Percentiles rank a stretch among this genome's conserved stretches.
Evolutionary conservation across 306 rosid genomes (phyloP).

Genomic region (Heteromeles arbutifolia): DNA sequence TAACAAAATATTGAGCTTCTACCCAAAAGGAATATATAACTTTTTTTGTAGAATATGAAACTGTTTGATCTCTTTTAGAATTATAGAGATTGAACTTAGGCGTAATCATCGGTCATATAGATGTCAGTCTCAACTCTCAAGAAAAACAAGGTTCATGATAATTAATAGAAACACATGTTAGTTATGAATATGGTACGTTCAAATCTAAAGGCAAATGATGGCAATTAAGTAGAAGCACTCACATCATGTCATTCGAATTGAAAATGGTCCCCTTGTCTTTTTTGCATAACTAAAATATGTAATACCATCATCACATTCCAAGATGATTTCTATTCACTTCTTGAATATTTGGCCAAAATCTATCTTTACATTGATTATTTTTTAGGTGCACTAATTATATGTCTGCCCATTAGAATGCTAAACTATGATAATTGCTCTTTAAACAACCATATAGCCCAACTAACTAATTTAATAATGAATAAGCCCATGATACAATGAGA

Average conservation of each 20-base stretch:
- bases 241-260: conserved; percentile 15
- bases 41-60: neutral
- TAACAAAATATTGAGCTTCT: neutral
- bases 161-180: conserved; percentile 10
- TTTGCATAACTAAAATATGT: conserved; percentile 16
- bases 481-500: conserved; percentile 15
- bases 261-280: conserved; percentile 32
- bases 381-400: conserved; percentile 23
- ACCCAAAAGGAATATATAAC: no score
- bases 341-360: conserved; percentile 7
- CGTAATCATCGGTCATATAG: conserved; percentile 15
- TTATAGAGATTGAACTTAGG: neutral
- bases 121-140: neutral
- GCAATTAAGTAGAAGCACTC: conserved; percentile 18
- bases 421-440: conserved; percentile 24
- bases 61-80: neutral
- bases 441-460: conserved; percentile 28
- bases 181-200: conserved; percentile 14
- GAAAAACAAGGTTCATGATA: neutral
- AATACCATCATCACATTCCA: neutral
- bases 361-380: conserved; percentile 28
- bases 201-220: conserved; percentile 40
- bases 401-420: conserved; percentile 21
- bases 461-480: conserved; percentile 25
- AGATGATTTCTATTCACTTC: conserved; percentile 53